These are phyloP conservation scores for Mucor sp. DNA, from an alignment of 371 early-diverging fungal species.

Conservation along the genomic window DNA sequence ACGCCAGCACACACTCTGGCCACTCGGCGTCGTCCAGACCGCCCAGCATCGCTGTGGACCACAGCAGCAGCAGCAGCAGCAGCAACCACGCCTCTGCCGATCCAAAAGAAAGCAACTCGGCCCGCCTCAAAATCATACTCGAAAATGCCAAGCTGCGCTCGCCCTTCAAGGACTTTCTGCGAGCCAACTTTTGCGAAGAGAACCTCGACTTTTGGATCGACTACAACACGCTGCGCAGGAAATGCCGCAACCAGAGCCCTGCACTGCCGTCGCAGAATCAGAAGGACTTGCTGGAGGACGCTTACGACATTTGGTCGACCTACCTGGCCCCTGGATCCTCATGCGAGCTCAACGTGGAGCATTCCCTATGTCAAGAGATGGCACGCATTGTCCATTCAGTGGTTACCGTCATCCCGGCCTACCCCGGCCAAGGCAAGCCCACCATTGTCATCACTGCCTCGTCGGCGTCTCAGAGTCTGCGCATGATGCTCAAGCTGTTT, in stretches of 20 bases:
- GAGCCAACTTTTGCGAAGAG: constrained; percentile 73
- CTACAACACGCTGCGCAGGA: constrained; percentile 41
- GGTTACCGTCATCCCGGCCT: constrained; percentile 38
- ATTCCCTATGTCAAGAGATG: constrained; percentile 50
- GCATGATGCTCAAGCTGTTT: constrained; percentile 59
- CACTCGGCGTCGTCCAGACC: background rate
- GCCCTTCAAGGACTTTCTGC: constrained; percentile 66
- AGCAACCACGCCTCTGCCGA: constrained; percentile 5
- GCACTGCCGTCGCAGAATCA: constrained; percentile 33
- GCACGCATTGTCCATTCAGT: constrained; percentile 46
- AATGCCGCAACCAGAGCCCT: constrained; percentile 40
- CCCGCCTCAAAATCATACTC: constrained; percentile 63
- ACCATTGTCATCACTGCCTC: constrained; percentile 44
- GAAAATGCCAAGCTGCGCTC: constrained; percentile 59
- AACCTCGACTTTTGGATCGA: constrained; percentile 74
- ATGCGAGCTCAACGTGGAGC: constrained; percentile 64
- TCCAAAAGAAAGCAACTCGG: constrained; percentile 56
- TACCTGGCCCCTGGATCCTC: constrained; percentile 59
- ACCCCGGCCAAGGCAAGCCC: constrained; percentile 34
- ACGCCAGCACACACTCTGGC: background rate
- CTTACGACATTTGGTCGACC: constrained; percentile 63
- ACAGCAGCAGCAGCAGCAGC: background rate
- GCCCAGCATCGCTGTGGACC: constrained; percentile 15
- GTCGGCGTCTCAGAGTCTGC: constrained; percentile 39
- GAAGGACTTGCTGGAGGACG: constrained; percentile 57